Evolutionary conservation across 306 rosid species (phyloP).

Genomic region (Castanea mollissima): DNA sequence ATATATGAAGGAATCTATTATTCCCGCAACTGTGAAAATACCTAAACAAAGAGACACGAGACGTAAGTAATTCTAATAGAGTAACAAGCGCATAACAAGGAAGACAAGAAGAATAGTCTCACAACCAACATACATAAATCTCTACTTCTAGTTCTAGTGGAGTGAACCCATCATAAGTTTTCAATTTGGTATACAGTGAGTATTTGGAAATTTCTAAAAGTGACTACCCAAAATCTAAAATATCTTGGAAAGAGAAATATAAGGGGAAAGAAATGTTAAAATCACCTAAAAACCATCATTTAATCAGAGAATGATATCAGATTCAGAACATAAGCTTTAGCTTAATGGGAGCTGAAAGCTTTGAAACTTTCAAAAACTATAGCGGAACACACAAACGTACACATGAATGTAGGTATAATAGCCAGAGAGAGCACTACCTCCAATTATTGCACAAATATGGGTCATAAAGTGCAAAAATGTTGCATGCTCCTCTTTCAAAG

Average conservation of each 20-base stretch:
- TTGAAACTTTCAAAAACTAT: too few relatives aligned
- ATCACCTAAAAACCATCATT: not conserved
- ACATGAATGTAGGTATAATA: not conserved
- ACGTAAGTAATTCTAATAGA: constrained; percentile 14
- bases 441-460: constrained; percentile 78
- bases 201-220: not conserved
- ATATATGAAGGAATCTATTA: constrained; percentile 71
- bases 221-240: not conserved
- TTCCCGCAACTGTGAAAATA: constrained; percentile 75
- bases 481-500: constrained; percentile 64
- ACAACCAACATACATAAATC: not conserved
- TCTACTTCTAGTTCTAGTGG: too few relatives aligned
- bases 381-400: not conserved
- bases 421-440: constrained; percentile 52
- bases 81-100: not conserved
- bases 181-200: too few relatives aligned
- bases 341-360: not conserved
- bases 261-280: not conserved
- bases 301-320: not conserved
- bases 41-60: constrained; percentile 39
- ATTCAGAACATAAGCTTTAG: not conserved
- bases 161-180: too few relatives aligned
- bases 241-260: not conserved
- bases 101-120: not conserved
- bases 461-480: constrained; percentile 87